Percentiles rank a stretch among this genome's conserved stretches.
Evolutionary conservation across 495 filamentous ascomycete species (phyloP).

Genomic region (Niebla homalea): DNA sequence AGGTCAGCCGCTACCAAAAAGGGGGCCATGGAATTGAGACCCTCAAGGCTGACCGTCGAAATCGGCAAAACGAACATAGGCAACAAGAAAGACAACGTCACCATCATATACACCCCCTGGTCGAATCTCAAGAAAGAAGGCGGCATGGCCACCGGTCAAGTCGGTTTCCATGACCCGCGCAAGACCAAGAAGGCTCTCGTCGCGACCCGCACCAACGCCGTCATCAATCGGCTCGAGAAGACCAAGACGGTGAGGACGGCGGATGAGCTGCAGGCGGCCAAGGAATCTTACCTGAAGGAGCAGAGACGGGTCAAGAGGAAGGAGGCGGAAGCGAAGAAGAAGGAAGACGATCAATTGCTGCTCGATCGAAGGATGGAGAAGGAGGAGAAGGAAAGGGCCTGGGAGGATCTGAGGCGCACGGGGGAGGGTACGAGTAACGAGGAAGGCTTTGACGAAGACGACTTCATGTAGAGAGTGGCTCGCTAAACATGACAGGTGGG

Average conservation of each 20-base stretch:
- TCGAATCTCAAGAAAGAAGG: constrained; percentile 91
- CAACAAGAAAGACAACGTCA: constrained; percentile 98
- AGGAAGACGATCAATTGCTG: constrained; percentile 63
- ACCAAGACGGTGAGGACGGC: constrained; percentile 78
- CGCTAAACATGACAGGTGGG: too few species aligned
- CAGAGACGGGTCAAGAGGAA: constrained; percentile 57
- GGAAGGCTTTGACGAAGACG: constrained; percentile 34
- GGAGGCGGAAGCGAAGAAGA: constrained; percentile 54
- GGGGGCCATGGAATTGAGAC: not conserved
- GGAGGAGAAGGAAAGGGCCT: constrained; percentile 88
- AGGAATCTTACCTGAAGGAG: constrained; percentile 57
- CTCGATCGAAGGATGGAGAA: constrained; percentile 77
- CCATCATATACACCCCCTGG: constrained; percentile 95
- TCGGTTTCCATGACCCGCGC: constrained; percentile 83
- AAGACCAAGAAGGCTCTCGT: constrained; percentile 73
- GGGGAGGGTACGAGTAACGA: constrained; percentile 37
- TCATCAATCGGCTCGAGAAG: constrained; percentile 94
- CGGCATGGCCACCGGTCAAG: constrained; percentile 91
- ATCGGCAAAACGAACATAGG: constrained; percentile 30
- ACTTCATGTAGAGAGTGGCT: constrained; percentile 36
- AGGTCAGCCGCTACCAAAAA: constrained; percentile 33
- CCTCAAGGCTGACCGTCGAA: not conserved
- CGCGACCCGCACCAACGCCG: constrained; percentile 62
- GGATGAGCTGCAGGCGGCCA: constrained; percentile 57
- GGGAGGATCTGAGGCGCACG: constrained; percentile 54